Evolutionary conservation across 2,329 filamentous ascomycete species (phyloP).

Genomic region (Scytalidium sp.): DNA sequence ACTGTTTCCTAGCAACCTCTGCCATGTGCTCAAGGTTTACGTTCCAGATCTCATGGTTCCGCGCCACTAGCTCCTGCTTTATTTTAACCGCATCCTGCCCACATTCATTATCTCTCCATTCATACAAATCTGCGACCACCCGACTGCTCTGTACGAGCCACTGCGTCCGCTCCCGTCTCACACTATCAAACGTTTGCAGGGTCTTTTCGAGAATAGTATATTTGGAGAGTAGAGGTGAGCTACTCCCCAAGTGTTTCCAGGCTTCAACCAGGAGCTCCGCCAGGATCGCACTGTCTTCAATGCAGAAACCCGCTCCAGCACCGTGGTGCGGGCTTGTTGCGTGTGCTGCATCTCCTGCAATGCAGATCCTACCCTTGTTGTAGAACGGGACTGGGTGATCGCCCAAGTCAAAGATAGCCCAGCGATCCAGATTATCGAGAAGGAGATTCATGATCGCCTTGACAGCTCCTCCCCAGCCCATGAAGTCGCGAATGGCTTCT

Average conservation of each 20-base stretch:
- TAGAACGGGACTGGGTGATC: slow-evolving; percentile 46
- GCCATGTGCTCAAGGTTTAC: slow-evolving; percentile 9
- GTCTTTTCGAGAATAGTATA: slow-evolving; percentile 13
- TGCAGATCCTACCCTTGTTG: slow-evolving; percentile 37
- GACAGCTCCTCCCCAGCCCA: slow-evolving; percentile 32
- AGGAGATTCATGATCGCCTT: slow-evolving; percentile 6
- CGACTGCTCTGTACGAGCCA: slow-evolving; percentile 33
- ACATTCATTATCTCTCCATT: slow-evolving; percentile 26
- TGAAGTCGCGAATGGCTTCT: slow-evolving; percentile 37
- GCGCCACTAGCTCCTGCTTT: slow-evolving; percentile 18
- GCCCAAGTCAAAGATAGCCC: slow-evolving; percentile 55
- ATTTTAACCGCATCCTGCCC: slow-evolving; percentile 20
- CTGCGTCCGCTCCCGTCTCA: slow-evolving; percentile 34
- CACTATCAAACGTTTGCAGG: slow-evolving; percentile 31
- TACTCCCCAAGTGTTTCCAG: too few relatives aligned
- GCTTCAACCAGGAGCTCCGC: slow-evolving; percentile 34
- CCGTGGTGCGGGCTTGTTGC: slow-evolving; percentile 52
- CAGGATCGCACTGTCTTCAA: slow-evolving; percentile 50
- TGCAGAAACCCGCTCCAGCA: slow-evolving; percentile 51
- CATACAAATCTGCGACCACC: slow-evolving; percentile 28
- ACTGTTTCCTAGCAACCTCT: background rate
- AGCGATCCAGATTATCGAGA: slow-evolving; percentile 41
- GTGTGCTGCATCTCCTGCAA: slow-evolving; percentile 56
- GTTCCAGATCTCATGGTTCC: slow-evolving; percentile 10
- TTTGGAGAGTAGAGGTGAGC: slow-evolving; percentile 18